Percentiles rank a stretch among this genome's conserved stretches.
These are phyloP conservation scores for Penicillium antarcticum DNA, from an alignment of 495 filamentous ascomycete genomes.

Conservation along the genomic window DNA sequence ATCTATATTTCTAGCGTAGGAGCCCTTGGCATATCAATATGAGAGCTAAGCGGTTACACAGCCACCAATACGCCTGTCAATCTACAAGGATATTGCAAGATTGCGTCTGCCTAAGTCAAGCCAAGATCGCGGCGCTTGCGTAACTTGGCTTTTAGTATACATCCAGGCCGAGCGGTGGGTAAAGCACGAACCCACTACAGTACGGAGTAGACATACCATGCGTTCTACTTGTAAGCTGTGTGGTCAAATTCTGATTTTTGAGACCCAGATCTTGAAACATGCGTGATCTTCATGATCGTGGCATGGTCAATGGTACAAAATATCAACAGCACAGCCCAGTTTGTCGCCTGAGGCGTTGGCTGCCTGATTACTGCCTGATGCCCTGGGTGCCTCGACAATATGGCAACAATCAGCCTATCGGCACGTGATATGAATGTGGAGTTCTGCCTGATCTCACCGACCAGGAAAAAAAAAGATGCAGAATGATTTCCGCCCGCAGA, in stretches of 20 bases:
- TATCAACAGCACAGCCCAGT: too few relatives aligned
- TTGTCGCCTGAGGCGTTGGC: background rate
- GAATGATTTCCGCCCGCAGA: constrained; percentile 22
- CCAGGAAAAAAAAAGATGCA: constrained; percentile 29
- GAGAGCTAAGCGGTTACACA: background rate
- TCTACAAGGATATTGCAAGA: background rate
- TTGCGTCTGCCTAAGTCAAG: background rate
- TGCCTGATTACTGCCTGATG: constrained; percentile 2
- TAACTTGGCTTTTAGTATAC: background rate
- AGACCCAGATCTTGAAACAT: too few relatives aligned
- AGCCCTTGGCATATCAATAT: background rate
- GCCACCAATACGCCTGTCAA: background rate
- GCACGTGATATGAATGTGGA: constrained; percentile 25
- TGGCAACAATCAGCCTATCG: constrained; percentile 15
- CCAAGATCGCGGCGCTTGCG: background rate
- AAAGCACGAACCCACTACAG: background rate
- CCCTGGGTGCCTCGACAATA: background rate
- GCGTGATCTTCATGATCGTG: too few relatives aligned
- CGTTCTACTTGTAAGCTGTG: too few relatives aligned
- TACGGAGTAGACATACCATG: too few relatives aligned
- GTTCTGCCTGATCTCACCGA: constrained; percentile 27
- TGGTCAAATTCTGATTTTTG: too few relatives aligned
- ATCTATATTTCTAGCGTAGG: too few relatives aligned
- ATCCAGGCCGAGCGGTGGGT: background rate
- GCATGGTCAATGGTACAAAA: too few relatives aligned